Evolutionary conservation across 345 rosid species (phyloP).

Genomic region (Populus davidiana): DNA sequence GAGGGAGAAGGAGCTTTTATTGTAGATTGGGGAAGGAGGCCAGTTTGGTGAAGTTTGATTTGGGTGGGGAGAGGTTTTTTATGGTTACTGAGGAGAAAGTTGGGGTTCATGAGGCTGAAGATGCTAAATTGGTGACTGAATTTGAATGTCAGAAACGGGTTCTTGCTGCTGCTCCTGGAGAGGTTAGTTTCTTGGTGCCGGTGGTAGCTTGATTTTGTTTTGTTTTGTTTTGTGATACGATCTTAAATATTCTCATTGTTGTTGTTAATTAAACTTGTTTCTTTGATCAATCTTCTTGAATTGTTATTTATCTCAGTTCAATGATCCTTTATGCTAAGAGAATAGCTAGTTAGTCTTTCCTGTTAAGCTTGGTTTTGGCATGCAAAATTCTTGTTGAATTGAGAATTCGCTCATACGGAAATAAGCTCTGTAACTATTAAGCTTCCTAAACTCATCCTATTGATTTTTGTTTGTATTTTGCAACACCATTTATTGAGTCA

Average conservation of each 20-base stretch:
- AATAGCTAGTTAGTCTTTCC: neutral
- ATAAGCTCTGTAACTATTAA: neutral
- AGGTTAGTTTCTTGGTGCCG: slow-evolving; percentile 39
- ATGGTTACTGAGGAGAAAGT: slow-evolving; percentile 60
- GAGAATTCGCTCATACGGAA: neutral
- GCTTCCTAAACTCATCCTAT: neutral
- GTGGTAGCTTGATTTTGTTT: no score
- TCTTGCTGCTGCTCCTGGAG: slow-evolving; percentile 79
- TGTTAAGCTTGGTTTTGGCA: neutral
- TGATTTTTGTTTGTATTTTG: neutral
- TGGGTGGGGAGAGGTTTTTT: slow-evolving; percentile 60
- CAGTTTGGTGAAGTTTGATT: slow-evolving; percentile 54
- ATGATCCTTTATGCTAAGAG: neutral
- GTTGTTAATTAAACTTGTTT: neutral
- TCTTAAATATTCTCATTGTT: neutral
- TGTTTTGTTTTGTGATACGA: neutral
- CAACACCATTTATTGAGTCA: neutral
- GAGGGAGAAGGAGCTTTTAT: slow-evolving; percentile 81
- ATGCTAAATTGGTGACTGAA: slow-evolving; percentile 69
- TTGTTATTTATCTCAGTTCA: neutral
- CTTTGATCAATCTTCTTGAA: neutral
- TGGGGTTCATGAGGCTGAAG: slow-evolving; percentile 79
- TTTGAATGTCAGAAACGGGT: slow-evolving; percentile 58
- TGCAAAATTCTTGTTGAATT: neutral
- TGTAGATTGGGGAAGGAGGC: slow-evolving; percentile 75